Evolutionary conservation across 2,329 filamentous ascomycete genomes (phyloP), one percentile per base, ranked within the genome.

Genomic region (Aspergillus latus): DNA sequence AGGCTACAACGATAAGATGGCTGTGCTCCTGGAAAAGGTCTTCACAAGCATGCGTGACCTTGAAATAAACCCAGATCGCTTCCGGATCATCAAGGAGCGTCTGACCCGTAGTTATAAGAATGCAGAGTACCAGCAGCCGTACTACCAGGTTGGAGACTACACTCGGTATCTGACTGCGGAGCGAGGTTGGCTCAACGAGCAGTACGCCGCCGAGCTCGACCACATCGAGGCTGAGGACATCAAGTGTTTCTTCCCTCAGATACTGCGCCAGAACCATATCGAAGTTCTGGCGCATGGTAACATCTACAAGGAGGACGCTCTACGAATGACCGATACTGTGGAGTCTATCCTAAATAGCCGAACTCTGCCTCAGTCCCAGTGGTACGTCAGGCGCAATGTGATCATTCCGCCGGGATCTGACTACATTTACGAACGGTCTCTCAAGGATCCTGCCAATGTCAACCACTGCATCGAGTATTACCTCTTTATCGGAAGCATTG

Each of bases 1-100:
- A 29, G 94, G 94, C 0, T 99, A 97, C 77, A 99, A 97, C 65
- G 94, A 99, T 74, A 99, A 99, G 78, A 85, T 99, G 67, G 81
- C 89, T 0, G 91, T 97, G 0, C 82, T 99, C 26, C 76, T 99
- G 46, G 91, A 97, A 69, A 94, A 96, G 70, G 90, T 97, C 3
- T 78, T 96, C 28, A 76, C 86, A 10, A 92, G 88, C 8, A 89
- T 97, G 82, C 86, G 90, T 49, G 89, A 96, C 65, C 79, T 97
- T 4, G 85, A 92, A 37, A 83, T 97, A 63, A 88, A 87, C 60
- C 83, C 90, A n/a, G 92, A 95, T 54, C 86, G 94, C 1, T 99
- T 97, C 69, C 84, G 88, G 48, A 92, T 97, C 64, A 85, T 96
- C 73, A 95, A 96, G 71, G 94, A 99, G 72, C 86, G 90, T 10